phyloP scores from a whole-genome alignment of 495 filamentous ascomycete genomes.

The Tricharina praecox region DNA sequence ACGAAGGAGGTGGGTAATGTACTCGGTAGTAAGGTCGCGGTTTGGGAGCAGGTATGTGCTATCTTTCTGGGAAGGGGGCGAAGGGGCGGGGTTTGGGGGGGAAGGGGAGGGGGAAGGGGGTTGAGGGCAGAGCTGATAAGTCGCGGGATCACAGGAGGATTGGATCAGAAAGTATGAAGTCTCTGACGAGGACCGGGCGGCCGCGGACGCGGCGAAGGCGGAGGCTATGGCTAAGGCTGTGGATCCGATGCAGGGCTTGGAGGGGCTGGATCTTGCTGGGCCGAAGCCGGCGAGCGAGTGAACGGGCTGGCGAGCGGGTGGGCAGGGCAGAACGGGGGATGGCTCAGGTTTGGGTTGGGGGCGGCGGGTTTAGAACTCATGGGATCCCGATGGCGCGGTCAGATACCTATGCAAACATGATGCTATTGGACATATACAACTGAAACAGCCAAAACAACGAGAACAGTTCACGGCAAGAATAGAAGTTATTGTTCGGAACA shows the following conservation, averaged over 20 bases:
- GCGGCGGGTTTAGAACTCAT: no score
- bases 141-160: conserved; percentile 47
- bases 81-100: not conserved
- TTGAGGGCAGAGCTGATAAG: conserved; percentile 6
- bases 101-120: not conserved
- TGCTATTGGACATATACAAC: no score
- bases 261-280: conserved; percentile 83
- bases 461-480: no score
- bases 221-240: conserved; percentile 37
- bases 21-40: conserved; percentile 79
- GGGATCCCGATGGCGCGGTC: no score
- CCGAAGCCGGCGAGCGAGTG: conserved; percentile 55
- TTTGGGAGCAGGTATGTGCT: conserved; percentile 83
- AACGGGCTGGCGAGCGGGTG: no score
- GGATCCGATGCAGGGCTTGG: conserved; percentile 91
- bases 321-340: no score
- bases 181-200: conserved; percentile 64
- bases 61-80: not conserved
- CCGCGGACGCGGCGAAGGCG: conserved; percentile 40
- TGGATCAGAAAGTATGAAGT: conserved; percentile 85
- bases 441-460: no score
- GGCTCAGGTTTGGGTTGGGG: no score
- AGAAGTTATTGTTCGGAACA: no score
- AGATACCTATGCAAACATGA: no score
- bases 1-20: conserved; percentile 78